These are phyloP conservation scores for Sporothrix variecibatus DNA, from an alignment of 2,329 filamentous ascomycete genomes.

Conservation along the genomic window DNA sequence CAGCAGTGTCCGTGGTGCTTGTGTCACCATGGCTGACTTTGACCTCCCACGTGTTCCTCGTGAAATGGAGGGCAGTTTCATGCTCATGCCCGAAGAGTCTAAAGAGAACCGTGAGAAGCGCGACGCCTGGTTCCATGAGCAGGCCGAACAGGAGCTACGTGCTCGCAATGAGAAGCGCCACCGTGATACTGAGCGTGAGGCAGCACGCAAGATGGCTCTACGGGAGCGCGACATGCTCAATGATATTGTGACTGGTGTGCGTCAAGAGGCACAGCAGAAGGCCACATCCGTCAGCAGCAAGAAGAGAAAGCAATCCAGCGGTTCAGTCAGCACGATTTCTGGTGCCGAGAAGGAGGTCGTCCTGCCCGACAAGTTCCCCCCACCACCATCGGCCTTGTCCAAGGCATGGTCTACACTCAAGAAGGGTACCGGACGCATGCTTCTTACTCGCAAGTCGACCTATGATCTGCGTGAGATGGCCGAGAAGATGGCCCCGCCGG, in stretches of 20 bases:
- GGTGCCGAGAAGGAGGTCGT: conserved; percentile 9
- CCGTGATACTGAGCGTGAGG: conserved; percentile 2
- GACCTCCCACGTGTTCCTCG: conserved; percentile 14
- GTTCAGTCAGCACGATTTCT: neutral
- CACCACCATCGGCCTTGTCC: conserved; percentile 20
- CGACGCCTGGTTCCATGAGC: conserved; percentile 27
- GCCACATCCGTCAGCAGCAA: neutral
- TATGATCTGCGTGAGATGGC: conserved; percentile 22
- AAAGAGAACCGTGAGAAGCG: conserved; percentile 26
- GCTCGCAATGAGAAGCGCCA: neutral
- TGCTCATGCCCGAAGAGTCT: conserved; percentile 16
- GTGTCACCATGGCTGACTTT: conserved; percentile 26
- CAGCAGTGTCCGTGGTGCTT: neutral
- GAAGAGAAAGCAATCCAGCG: conserved; percentile 14
- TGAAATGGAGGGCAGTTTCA: conserved; percentile 21
- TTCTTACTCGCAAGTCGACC: conserved; percentile 25
- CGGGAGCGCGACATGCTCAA: conserved; percentile 11
- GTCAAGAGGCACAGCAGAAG: neutral
- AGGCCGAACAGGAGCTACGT: neutral
- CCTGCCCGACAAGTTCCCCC: neutral
- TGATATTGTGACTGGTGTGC: conserved; percentile 7
- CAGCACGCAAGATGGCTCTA: conserved; percentile 9
- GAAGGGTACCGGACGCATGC: conserved; percentile 23
- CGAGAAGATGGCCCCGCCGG: conserved; percentile 9
- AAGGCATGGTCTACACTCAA: conserved; percentile 28